A percentile compares a stretch with the other conserved stretches of the same genome.
These are phyloP conservation scores for Aspergillus wentii DNA, from an alignment of 495 filamentous ascomycete genomes.

Conservation along the genomic window DNA sequence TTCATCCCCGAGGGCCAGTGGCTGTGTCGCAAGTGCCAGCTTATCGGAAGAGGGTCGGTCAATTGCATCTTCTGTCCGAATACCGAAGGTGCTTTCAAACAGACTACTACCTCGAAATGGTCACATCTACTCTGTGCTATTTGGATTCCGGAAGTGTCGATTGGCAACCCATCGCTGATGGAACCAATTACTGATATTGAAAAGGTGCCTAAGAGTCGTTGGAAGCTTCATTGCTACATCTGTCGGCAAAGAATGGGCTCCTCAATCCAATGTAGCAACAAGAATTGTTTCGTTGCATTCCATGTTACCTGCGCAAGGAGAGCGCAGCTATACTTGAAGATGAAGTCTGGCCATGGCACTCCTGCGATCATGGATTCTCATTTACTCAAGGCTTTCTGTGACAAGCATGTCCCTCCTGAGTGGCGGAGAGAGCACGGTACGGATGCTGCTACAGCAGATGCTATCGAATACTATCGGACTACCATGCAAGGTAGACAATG, in stretches of 20 bases:
- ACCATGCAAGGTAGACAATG: constrained; percentile 82
- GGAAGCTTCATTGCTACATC: constrained; percentile 94
- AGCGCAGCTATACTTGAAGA: constrained; percentile 85
- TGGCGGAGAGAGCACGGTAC: constrained; percentile 84
- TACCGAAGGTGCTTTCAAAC: constrained; percentile 96
- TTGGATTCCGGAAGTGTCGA: constrained; percentile 95
- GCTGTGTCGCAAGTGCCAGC: constrained; percentile 94
- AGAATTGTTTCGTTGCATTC: constrained; percentile 95
- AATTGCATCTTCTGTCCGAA: constrained; percentile 99
- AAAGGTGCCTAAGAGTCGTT: constrained; percentile 88
- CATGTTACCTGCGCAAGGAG: constrained; percentile 94
- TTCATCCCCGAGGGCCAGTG: constrained; percentile 99
- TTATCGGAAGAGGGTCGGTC: constrained; percentile 86
- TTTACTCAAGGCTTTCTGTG: constrained; percentile 89
- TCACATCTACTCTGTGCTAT: constrained; percentile 94
- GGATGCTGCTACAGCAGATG: constrained; percentile 58
- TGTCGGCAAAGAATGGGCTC: constrained; percentile 97
- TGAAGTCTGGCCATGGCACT: constrained; percentile 84
- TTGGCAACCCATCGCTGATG: constrained; percentile 97
- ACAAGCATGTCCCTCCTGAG: constrained; percentile 89
- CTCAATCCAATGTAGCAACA: constrained; percentile 97
- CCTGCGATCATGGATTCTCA: constrained; percentile 81
- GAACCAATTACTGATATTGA: constrained; percentile 97
- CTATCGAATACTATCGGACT: constrained; percentile 77
- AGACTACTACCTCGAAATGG: constrained; percentile 92